Evolutionary conservation across 352 stramenopile species (phyloP).

Genomic region (Thraustochytrium striatum): DNA sequence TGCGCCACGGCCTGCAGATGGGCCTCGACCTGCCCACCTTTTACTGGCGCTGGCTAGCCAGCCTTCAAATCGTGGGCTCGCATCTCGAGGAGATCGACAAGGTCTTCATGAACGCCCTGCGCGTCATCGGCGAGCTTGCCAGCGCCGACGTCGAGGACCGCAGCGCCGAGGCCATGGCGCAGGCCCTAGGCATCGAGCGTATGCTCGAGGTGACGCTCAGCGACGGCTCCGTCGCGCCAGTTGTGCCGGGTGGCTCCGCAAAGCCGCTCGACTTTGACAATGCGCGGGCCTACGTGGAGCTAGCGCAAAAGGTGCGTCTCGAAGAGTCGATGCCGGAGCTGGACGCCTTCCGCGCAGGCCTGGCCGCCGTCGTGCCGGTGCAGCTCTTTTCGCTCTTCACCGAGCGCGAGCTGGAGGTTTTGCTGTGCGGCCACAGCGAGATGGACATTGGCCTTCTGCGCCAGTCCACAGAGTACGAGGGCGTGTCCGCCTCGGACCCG

Average conservation of each 20-base stretch:
- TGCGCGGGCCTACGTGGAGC: constrained; percentile 1
- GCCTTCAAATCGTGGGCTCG: not conserved
- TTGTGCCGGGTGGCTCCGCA: not conserved
- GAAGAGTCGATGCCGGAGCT: constrained; percentile 6
- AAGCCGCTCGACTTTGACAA: constrained; percentile 28
- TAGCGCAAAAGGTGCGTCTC: not conserved
- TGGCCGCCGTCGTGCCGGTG: constrained; percentile 56
- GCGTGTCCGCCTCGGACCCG: constrained; percentile 53
- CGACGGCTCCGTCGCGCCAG: not conserved
- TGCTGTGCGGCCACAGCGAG: constrained; percentile 59
- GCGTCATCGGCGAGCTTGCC: constrained; percentile 24
- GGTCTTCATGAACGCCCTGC: constrained; percentile 29
- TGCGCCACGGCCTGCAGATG: constrained; percentile 90
- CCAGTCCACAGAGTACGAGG: constrained; percentile 61
- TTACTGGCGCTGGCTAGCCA: constrained; percentile 72
- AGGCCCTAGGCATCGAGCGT: constrained; percentile 20
- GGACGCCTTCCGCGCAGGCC: constrained; percentile 46
- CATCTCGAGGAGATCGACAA: constrained; percentile 36
- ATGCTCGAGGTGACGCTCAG: constrained; percentile 6
- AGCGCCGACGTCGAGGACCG: not conserved
- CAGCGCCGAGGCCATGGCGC: not conserved
- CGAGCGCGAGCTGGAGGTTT: constrained; percentile 59
- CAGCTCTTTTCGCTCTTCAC: constrained; percentile 60
- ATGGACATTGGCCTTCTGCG: constrained; percentile 62
- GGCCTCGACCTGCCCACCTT: constrained; percentile 77